A percentile compares a stretch with the other conserved stretches of the same genome.
Conservation (phyloP, 352 stramenopile species). For the Phytophthora hybrid region DNA sequence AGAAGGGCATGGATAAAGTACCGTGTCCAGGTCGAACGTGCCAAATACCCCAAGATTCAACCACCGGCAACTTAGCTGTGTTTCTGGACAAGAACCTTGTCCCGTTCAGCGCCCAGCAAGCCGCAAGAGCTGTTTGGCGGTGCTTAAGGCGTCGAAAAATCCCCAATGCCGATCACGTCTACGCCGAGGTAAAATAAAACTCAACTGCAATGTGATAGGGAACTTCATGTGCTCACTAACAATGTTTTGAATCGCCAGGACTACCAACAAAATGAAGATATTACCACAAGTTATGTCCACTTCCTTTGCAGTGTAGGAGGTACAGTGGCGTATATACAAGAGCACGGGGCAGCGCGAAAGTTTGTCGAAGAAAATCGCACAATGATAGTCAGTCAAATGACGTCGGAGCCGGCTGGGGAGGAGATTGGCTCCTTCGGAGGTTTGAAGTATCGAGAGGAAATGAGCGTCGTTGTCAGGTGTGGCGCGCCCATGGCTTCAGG, state of each 20-base stretch:
- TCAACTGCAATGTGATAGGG: background rate
- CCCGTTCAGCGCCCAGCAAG: background rate
- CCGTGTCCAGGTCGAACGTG: background rate
- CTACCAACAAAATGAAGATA: background rate
- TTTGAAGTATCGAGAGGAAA: conserved; percentile 2
- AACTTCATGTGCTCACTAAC: background rate
- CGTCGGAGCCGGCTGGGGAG: background rate
- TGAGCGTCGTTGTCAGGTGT: background rate
- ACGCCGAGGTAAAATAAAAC: background rate
- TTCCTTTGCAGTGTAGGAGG: background rate
- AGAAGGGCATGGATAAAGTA: background rate
- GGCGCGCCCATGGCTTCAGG: background rate
- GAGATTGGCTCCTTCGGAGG: background rate
- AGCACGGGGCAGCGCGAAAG: conserved; percentile 4
- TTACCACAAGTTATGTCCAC: background rate
- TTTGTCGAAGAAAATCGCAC: conserved; percentile 5
- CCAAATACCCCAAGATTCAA: background rate
- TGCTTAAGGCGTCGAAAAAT: background rate
- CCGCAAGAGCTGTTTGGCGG: background rate
- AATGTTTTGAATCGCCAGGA: background rate
- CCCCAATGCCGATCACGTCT: background rate
- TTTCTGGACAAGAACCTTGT: conserved; percentile 5
- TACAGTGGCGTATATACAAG: background rate
- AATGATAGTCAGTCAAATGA: conserved; percentile 7
- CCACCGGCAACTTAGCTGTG: background rate